These are phyloP conservation scores for Ustilago bromivora DNA, from an alignment of 1,284 basidiomycete genomes.

Conservation along the genomic window DNA sequence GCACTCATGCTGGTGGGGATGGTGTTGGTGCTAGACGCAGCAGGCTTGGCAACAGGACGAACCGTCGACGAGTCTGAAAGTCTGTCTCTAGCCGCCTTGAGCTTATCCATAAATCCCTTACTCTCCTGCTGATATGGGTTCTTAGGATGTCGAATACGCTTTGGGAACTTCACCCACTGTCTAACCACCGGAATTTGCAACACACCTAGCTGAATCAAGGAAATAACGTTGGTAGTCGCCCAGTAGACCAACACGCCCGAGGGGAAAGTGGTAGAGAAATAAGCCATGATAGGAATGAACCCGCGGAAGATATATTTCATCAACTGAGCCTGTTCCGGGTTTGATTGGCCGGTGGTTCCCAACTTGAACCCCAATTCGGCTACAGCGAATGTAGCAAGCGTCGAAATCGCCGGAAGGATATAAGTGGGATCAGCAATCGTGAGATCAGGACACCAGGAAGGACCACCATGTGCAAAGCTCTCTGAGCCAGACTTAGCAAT, in stretches of 20 bases:
- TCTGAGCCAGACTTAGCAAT: constrained; percentile 80
- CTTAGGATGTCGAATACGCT: constrained; percentile 47
- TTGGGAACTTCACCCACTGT: constrained; percentile 47
- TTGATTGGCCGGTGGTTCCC: constrained; percentile 65
- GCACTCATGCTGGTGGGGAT: not conserved
- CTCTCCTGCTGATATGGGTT: constrained; percentile 43
- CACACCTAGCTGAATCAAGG: constrained; percentile 72
- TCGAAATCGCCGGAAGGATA: constrained; percentile 78
- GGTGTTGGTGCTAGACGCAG: not conserved
- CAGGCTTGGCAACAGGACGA: constrained; percentile 14
- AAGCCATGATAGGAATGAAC: constrained; percentile 75
- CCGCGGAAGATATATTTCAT: constrained; percentile 80
- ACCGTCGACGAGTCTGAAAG: constrained; percentile 13
- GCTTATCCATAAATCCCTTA: constrained; percentile 43
- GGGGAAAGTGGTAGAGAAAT: constrained; percentile 73
- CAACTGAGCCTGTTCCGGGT: constrained; percentile 74
- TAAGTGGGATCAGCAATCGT: constrained; percentile 83
- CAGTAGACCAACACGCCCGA: constrained; percentile 79
- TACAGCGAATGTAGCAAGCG: constrained; percentile 79
- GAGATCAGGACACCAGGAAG: constrained; percentile 82
- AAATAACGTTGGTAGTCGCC: constrained; percentile 72
- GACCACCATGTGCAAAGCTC: constrained; percentile 82
- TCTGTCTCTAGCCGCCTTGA: constrained; percentile 29
- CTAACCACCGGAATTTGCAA: constrained; percentile 53
- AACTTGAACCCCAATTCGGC: constrained; percentile 76